Conservation (phyloP, 108 stramenopile species). For the Halocafeteria seosinensis region DNA sequence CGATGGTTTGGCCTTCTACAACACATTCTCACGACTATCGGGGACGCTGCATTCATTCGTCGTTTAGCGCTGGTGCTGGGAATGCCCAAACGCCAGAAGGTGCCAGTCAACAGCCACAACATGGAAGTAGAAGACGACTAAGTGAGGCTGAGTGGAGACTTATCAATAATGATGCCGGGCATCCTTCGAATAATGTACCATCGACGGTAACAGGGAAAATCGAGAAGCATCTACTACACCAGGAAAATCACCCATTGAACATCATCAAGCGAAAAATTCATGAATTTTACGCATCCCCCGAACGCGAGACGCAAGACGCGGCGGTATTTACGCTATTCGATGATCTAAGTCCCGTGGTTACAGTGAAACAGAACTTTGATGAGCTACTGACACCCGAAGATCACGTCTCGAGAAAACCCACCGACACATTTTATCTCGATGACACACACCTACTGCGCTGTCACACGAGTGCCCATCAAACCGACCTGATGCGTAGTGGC, state of each 20-base stretch:
- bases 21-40: too few relatives aligned
- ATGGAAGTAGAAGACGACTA: too few relatives aligned
- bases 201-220: conserved; percentile 53
- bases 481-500: conserved; percentile 54
- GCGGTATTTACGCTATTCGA: conserved; percentile 32
- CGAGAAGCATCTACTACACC: conserved; percentile 48
- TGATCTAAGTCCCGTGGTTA: conserved; percentile 41
- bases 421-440: conserved; percentile 77
- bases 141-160: too few relatives aligned
- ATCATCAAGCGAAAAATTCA: conserved; percentile 66
- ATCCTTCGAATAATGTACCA: conserved; percentile 71
- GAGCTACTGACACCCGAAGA: conserved; percentile 54
- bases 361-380: conserved; percentile 43
- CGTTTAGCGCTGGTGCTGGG: too few relatives aligned
- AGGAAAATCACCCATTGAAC: conserved; percentile 57
- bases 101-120: too few relatives aligned
- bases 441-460: conserved; percentile 53
- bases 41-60: too few relatives aligned
- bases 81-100: too few relatives aligned
- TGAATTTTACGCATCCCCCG: conserved; percentile 40
- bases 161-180: too few relatives aligned
- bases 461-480: conserved; percentile 86
- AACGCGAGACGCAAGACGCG: conserved; percentile 9
- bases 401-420: conserved; percentile 63
- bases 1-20: too few relatives aligned